Evolutionary conservation across 2,329 filamentous ascomycete species (phyloP).

Genomic region (Colletotrichum tofieldiae): DNA sequence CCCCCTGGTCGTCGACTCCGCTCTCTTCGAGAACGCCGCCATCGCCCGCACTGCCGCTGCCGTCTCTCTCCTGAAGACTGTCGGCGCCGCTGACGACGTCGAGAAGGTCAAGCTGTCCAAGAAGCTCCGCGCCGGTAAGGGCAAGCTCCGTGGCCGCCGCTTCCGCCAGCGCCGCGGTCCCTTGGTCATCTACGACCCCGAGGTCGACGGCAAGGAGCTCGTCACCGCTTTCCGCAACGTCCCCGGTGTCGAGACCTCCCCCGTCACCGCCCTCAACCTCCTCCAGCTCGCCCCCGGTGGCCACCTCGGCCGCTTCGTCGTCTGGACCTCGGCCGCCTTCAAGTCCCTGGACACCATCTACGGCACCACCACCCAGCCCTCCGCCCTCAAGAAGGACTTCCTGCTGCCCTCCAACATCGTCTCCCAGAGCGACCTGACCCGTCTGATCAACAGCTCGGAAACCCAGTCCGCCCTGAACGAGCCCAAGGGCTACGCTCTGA

Average conservation of each 20-base stretch:
- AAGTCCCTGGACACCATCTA: conserved; percentile 97
- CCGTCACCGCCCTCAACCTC: conserved; percentile 95
- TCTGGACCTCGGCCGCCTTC: conserved; percentile 99
- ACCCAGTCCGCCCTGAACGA: conserved; percentile 95
- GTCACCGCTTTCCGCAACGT: conserved; percentile 98
- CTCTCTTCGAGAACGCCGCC: conserved; percentile 84
- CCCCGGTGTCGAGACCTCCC: conserved; percentile 95
- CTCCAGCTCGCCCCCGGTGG: conserved; percentile 99
- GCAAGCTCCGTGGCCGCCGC: conserved; percentile 96
- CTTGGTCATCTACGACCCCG: conserved; percentile 97
- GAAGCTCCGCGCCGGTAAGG: conserved; percentile 99
- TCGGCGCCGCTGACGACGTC: conserved; percentile 91
- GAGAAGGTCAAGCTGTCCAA: conserved; percentile 97
- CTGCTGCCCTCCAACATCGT: conserved; percentile 93
- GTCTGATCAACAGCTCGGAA: conserved; percentile 99
- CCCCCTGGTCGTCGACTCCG: conserved; percentile 94
- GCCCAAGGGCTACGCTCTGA: conserved; percentile 89
- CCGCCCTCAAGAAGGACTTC: conserved; percentile 99
- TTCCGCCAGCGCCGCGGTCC: conserved; percentile 98
- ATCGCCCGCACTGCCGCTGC: conserved; percentile 92
- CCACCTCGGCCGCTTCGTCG: conserved; percentile 98
- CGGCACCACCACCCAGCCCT: conserved; percentile 90
- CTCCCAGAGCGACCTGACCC: conserved; percentile 93
- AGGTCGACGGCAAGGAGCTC: conserved; percentile 95
- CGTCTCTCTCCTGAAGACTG: conserved; percentile 87